Conservation (phyloP, 257 asterid genomes). For the Capsicum baccatum region DNA sequence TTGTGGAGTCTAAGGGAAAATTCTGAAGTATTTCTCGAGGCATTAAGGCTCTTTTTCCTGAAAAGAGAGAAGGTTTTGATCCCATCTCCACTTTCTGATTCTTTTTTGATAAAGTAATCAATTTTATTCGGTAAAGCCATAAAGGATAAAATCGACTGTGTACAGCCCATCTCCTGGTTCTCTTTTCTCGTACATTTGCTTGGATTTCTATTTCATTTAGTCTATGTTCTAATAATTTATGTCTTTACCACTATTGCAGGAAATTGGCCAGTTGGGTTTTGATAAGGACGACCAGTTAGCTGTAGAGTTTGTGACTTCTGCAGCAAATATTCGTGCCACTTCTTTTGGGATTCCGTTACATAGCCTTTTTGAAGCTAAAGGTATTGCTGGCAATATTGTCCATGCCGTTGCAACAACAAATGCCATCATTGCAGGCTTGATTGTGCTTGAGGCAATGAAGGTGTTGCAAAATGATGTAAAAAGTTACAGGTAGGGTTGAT, state of each 20-base stretch:
- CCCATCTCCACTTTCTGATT: constrained; percentile 27
- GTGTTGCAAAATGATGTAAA: constrained; percentile 74
- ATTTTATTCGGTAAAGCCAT: not conserved
- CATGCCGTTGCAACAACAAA: constrained; percentile 99
- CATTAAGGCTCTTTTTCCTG: constrained; percentile 69
- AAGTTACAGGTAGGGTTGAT: constrained; percentile 65
- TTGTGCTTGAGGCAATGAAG: constrained; percentile 96
- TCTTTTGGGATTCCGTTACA: constrained; percentile 96
- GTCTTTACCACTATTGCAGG: constrained; percentile 52
- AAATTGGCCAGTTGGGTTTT: constrained; percentile 85
- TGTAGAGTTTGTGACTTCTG: constrained; percentile 96
- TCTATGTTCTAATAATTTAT: constrained; percentile 2
- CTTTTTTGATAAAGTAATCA: constrained; percentile 23
- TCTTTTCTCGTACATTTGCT: constrained; percentile 25
- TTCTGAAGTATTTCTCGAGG: constrained; percentile 80
- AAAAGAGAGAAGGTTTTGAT: constrained; percentile 74
- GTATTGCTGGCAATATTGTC: constrained; percentile 96
- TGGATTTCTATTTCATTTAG: constrained; percentile 16
- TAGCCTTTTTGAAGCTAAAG: constrained; percentile 97
- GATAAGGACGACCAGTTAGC: constrained; percentile 99
- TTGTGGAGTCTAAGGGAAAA: constrained; percentile 90
- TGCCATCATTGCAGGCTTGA: constrained; percentile 94
- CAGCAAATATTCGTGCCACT: constrained; percentile 98
- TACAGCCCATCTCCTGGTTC: not conserved
- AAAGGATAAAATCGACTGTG: not conserved